Evolutionary conservation across 2,329 filamentous ascomycete species (phyloP).

Genomic region (Coniochaeta ligniaria): DNA sequence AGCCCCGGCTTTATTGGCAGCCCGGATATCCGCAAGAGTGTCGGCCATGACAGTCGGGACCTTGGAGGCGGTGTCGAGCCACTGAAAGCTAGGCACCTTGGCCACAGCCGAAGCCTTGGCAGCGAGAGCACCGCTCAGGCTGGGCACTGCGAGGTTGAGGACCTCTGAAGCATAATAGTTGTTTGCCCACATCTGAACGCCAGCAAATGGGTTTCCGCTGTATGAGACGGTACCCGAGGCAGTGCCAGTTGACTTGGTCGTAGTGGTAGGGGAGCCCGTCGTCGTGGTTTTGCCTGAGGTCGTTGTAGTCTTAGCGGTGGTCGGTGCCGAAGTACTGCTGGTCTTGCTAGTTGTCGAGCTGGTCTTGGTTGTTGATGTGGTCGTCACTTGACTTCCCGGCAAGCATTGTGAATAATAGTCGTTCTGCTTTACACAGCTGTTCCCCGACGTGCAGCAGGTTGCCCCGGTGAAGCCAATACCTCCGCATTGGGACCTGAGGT

Average conservation of each 20-base stretch:
- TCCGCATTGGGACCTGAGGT: slow-evolving; percentile 31
- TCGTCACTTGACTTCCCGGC: slow-evolving; percentile 11
- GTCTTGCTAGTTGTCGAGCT: slow-evolving; percentile 10
- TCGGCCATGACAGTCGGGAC: slow-evolving; percentile 34
- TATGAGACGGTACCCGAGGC: slow-evolving; percentile 29
- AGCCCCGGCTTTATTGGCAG: slow-evolving; percentile 25
- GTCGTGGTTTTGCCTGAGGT: slow-evolving; percentile 10
- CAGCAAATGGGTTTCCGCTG: slow-evolving; percentile 47
- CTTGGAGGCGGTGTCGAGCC: slow-evolving; percentile 43
- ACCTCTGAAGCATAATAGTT: slow-evolving; percentile 49
- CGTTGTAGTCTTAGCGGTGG: slow-evolving; percentile 10
- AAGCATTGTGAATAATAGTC: slow-evolving; percentile 31
- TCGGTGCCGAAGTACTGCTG: slow-evolving; percentile 14
- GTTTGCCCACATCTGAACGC: slow-evolving; percentile 45
- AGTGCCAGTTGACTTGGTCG: slow-evolving; percentile 19
- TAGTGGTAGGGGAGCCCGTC: slow-evolving; percentile 21
- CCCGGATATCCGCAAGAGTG: slow-evolving; percentile 31
- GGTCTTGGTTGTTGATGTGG: slow-evolving; percentile 2
- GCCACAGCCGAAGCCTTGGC: slow-evolving; percentile 44
- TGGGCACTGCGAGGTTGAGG: slow-evolving; percentile 51
- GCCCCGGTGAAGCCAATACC: slow-evolving; percentile 34
- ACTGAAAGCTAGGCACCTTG: slow-evolving; percentile 45
- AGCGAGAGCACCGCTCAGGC: slow-evolving; percentile 46
- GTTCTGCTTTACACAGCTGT: slow-evolving; percentile 27
- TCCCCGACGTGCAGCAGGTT: slow-evolving; percentile 35